These are phyloP conservation scores for Cryptococcus sp. DNA, from an alignment of 1,284 basidiomycete genomes.

Conservation along the genomic window DNA sequence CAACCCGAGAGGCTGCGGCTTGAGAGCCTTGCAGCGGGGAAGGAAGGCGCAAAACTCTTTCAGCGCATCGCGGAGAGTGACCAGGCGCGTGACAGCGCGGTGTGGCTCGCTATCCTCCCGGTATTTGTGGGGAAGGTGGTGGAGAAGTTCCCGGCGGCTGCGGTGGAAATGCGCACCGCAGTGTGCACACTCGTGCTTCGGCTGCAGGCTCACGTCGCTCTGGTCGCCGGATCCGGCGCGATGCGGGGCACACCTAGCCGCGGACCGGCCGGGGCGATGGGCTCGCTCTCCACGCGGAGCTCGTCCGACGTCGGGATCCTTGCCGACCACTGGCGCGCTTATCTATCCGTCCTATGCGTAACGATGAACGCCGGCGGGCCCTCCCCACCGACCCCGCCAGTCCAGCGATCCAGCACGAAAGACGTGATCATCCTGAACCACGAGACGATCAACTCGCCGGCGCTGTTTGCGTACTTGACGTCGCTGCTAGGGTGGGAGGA, in stretches of 20 bases:
- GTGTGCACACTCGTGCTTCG: constrained; percentile 46
- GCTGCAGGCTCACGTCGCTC: constrained; percentile 48
- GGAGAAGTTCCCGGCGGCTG: constrained; percentile 45
- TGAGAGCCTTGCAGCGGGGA: constrained; percentile 20
- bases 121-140: constrained; percentile 44
- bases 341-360: constrained; percentile 76
- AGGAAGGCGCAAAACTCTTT: constrained; percentile 26
- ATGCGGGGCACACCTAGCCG: constrained; percentile 18
- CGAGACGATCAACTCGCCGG: constrained; percentile 57
- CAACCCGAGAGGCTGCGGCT: constrained; percentile 36
- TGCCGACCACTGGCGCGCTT: constrained; percentile 83
- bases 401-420: constrained; percentile 29
- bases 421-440: constrained; percentile 51
- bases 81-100: constrained; percentile 44
- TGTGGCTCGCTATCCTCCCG: constrained; percentile 52
- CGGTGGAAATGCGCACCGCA: constrained; percentile 46
- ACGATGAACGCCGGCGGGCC: constrained; percentile 53
- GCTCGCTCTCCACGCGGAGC: constrained; percentile 11
- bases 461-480: constrained; percentile 78
- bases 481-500: constrained; percentile 85
- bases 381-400: constrained; percentile 59
- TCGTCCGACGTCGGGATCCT: constrained; percentile 60
- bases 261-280: background rate
- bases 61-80: constrained; percentile 50
- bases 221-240: constrained; percentile 38